Percentiles rank a stretch among this genome's conserved stretches.
Evolutionary conservation across 208 protist species (phyloP).

Genomic region (Porcisia deanei): DNA sequence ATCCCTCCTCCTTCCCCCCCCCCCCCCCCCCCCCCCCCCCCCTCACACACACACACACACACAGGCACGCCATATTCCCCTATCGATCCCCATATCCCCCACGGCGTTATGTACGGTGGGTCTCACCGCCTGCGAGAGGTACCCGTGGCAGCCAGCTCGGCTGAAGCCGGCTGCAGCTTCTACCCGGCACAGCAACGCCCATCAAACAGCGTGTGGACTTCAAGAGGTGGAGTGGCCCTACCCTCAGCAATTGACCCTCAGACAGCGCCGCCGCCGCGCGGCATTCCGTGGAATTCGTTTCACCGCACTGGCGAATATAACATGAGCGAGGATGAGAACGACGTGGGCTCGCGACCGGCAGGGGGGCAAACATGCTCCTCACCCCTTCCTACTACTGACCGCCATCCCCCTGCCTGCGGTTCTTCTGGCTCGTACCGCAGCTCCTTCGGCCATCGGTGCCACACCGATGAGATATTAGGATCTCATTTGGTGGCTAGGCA

Average conservation of each 20-base stretch:
- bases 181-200: slow-evolving; percentile 1
- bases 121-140: slow-evolving; percentile 16
- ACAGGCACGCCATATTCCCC: neutral
- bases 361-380: neutral
- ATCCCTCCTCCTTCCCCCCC: no score
- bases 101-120: slow-evolving; percentile 7
- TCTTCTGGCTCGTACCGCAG: slow-evolving; percentile 2
- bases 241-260: slow-evolving; percentile 1
- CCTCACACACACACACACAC: neutral
- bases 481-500: neutral
- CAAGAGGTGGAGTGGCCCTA: neutral
- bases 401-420: neutral
- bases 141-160: neutral
- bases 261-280: slow-evolving; percentile 5
- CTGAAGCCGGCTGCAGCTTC: neutral
- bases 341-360: no score
- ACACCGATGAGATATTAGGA: slow-evolving; percentile 14
- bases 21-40: no score
- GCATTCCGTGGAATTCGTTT: slow-evolving; percentile 22
- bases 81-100: neutral
- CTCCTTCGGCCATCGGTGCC: slow-evolving; percentile 8
- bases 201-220: neutral
- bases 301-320: neutral
- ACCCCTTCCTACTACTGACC: neutral
- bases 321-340: neutral